Evolutionary conservation across 2,329 filamentous ascomycete species (phyloP).

Genomic region (Aspergillus fumigatus): DNA sequence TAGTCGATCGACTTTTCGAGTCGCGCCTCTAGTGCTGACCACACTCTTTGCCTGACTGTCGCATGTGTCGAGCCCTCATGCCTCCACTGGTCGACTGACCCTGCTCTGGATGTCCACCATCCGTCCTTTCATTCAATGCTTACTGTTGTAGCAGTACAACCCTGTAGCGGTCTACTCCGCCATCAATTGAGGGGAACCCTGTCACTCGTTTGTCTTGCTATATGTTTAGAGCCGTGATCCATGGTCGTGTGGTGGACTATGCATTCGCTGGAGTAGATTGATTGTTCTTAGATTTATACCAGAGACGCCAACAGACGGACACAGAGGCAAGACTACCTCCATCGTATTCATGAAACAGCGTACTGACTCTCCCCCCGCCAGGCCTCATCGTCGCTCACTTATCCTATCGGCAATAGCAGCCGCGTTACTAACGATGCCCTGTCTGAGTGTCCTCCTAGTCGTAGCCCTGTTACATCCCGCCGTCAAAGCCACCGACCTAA

Average conservation of each 20-base stretch:
- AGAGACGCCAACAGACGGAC: background rate
- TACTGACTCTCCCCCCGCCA: background rate
- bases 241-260: background rate
- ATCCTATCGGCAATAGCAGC: background rate
- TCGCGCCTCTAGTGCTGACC: no score
- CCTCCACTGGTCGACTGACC: background rate
- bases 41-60: conserved; percentile 3
- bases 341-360: background rate
- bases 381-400: background rate
- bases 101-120: background rate
- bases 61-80: conserved; percentile 13
- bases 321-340: background rate
- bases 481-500: conserved; percentile 15
- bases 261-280: background rate
- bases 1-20: no score
- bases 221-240: background rate
- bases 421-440: conserved; percentile 8
- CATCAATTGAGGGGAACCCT: background rate
- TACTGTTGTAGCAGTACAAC: background rate
- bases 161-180: background rate
- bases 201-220: background rate
- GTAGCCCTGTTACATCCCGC: conserved; percentile 11
- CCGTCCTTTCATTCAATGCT: background rate
- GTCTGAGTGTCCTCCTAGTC: conserved; percentile 7
- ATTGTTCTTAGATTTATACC: background rate